Conservation (phyloP, 176 grass and related monocot species). For the Calamus simplicifolius region DNA sequence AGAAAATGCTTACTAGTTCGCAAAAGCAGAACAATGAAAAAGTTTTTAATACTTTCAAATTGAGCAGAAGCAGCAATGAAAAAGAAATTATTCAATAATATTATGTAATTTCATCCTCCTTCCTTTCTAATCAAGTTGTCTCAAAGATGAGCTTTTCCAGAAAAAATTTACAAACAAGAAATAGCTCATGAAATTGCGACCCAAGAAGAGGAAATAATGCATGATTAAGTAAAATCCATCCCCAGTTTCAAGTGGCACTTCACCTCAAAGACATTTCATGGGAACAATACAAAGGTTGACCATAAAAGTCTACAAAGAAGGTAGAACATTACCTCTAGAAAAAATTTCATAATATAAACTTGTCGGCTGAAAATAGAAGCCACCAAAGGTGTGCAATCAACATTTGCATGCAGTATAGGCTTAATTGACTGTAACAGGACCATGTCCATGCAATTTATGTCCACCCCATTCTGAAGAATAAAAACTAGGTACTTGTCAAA, state of each 20-base stretch:
- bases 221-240: too few species aligned
- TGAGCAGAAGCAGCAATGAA: too few species aligned
- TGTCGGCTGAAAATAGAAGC: slow-evolving; percentile 51
- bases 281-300: too few species aligned
- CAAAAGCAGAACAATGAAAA: too few species aligned
- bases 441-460: slow-evolving; percentile 45
- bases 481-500: not conserved
- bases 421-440: slow-evolving; percentile 45
- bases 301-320: not conserved
- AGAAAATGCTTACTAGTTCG: too few species aligned
- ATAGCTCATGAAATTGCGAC: not conserved
- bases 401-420: slow-evolving; percentile 49
- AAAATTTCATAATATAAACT: slow-evolving; percentile 46
- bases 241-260: too few species aligned
- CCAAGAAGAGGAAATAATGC: too few species aligned
- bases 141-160: not conserved
- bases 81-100: too few species aligned
- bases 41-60: too few species aligned
- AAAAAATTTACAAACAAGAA: not conserved
- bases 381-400: slow-evolving; percentile 49
- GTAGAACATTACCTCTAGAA: slow-evolving; percentile 39
- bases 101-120: too few species aligned
- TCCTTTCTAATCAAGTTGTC: too few species aligned
- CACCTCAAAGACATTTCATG: too few species aligned
- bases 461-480: slow-evolving; percentile 32